A percentile compares a stretch with the other conserved stretches of the same genome.
phyloP scores from a whole-genome alignment of 2,329 filamentous ascomycete genomes.

The Hypoxylon sp. region DNA sequence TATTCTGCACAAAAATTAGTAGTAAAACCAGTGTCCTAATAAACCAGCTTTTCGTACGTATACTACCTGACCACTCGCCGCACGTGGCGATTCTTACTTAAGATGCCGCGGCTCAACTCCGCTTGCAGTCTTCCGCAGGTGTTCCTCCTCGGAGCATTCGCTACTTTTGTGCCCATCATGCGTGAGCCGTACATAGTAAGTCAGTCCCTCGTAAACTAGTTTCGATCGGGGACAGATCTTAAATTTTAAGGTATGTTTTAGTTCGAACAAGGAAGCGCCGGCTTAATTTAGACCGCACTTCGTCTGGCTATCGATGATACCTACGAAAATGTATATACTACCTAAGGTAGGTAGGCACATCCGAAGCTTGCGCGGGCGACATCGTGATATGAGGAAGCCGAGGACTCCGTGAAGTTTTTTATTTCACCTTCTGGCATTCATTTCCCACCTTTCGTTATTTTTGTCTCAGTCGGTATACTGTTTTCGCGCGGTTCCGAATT shows the following conservation, averaged over 20 bases:
- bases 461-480: not conserved
- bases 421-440: not conserved
- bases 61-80: constrained; percentile 4
- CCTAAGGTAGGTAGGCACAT: not conserved
- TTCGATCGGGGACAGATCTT: not conserved
- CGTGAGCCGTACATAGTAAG: not conserved
- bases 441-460: not conserved
- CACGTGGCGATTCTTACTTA: not conserved
- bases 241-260: not conserved
- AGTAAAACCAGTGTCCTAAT: no score
- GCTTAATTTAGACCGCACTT: not conserved
- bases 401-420: not conserved
- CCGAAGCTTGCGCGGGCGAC: not conserved
- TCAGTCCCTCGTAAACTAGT: no score
- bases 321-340: not conserved
- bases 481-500: not conserved
- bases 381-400: not conserved
- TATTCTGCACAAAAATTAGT: no score
- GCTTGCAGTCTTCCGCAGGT: not conserved
- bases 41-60: constrained; percentile 5
- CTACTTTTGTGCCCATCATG: not conserved
- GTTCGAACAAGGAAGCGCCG: not conserved
- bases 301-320: constrained; percentile 1
- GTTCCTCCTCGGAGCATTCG: not conserved
- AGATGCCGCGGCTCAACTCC: constrained; percentile 9